These are phyloP conservation scores for Claviceps arundinis DNA, from an alignment of 2,329 filamentous ascomycete species.

Conservation along the genomic window DNA sequence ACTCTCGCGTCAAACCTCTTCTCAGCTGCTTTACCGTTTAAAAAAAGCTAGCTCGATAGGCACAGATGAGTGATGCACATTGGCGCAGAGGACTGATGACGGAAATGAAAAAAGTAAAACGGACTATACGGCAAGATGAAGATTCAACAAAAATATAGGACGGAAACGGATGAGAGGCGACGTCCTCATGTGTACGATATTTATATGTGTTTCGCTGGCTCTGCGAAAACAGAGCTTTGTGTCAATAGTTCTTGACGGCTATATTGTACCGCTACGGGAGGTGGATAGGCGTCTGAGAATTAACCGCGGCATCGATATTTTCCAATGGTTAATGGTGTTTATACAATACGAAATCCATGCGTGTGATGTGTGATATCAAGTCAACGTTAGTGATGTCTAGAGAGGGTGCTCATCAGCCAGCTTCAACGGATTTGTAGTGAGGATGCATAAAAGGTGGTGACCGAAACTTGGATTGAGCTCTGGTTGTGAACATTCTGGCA, in stretches of 20 bases:
- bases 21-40: not conserved
- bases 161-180: not conserved
- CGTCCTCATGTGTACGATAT: conserved; percentile 25
- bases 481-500: too few species aligned
- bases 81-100: not conserved
- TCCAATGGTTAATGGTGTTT: conserved; percentile 1
- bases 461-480: too few species aligned
- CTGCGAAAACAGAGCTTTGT: conserved; percentile 26
- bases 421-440: too few species aligned
- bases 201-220: conserved; percentile 16
- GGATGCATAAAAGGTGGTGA: too few species aligned
- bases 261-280: conserved; percentile 16
- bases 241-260: conserved; percentile 26
- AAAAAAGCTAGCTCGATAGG: not conserved
- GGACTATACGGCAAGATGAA: too few species aligned
- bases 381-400: too few species aligned
- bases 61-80: not conserved
- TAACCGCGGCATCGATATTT: conserved; percentile 12
- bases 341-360: too few species aligned
- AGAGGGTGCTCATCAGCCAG: too few species aligned
- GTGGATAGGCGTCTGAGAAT: conserved; percentile 17
- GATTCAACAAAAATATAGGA: not conserved
- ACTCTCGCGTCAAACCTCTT: not conserved
- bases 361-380: too few species aligned
- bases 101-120: not conserved